These are phyloP conservation scores for Fagopyrum tataricum DNA, from an alignment of 148 eudicot genomes.

Conservation along the genomic window DNA sequence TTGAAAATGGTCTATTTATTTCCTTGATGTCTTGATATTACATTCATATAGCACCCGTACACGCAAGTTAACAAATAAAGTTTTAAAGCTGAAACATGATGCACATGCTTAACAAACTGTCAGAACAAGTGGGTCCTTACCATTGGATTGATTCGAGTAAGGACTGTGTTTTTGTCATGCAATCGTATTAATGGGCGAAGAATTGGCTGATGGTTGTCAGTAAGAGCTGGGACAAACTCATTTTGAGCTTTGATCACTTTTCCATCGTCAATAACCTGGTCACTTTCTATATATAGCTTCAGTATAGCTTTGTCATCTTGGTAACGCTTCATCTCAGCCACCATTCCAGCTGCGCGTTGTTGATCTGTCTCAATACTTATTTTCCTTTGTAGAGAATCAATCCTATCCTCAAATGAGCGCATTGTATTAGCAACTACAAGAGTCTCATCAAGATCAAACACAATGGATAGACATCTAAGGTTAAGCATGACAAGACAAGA, in stretches of 20 bases:
- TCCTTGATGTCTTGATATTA: background rate
- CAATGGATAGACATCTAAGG: slow-evolving; percentile 96
- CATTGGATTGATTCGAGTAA: slow-evolving; percentile 96
- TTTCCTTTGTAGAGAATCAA: slow-evolving; percentile 79
- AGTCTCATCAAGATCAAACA: slow-evolving; percentile 97
- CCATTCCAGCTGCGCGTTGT: slow-evolving; percentile 73
- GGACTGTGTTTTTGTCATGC: slow-evolving; percentile 76
- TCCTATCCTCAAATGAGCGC: slow-evolving; percentile 96
- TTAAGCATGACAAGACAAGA: slow-evolving; percentile 87
- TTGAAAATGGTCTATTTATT: background rate
- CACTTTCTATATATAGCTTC: slow-evolving; percentile 94
- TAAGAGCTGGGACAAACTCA: slow-evolving; percentile 82
- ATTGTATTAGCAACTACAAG: slow-evolving; percentile 91
- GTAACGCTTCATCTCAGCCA: slow-evolving; percentile 88
- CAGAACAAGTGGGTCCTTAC: slow-evolving; percentile 27
- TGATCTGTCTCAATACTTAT: slow-evolving; percentile 60
- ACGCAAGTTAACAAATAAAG: background rate
- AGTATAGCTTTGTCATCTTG: slow-evolving; percentile 83
- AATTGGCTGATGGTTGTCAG: slow-evolving; percentile 72
- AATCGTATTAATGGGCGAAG: slow-evolving; percentile 83
- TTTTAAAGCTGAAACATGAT: background rate
- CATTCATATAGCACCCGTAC: background rate
- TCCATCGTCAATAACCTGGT: slow-evolving; percentile 88
- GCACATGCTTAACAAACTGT: slow-evolving; percentile 2
- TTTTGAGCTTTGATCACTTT: slow-evolving; percentile 67